Percentiles rank a stretch among this genome's conserved stretches.
These are phyloP conservation scores for Artemisia argyi DNA, from an alignment of 129 eudicot genomes.

Conservation along the genomic window DNA sequence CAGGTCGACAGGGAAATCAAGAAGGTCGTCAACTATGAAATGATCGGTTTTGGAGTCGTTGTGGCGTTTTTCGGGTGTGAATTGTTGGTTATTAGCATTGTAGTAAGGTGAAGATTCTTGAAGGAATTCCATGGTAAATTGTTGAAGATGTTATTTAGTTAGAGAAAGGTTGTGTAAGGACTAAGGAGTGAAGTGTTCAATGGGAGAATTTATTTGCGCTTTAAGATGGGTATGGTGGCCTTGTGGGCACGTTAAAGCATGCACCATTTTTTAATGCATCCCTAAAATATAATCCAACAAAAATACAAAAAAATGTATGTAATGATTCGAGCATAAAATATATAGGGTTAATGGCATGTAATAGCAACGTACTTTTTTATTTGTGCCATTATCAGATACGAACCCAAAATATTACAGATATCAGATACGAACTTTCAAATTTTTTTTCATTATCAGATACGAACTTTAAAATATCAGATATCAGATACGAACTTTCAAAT, in stretches of 20 bases:
- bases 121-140: neutral
- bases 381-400: too few relatives aligned
- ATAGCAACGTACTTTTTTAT: too few relatives aligned
- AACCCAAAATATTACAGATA: too few relatives aligned
- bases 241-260: conserved; percentile 41
- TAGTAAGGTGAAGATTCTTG: neutral
- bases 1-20: conserved; percentile 59
- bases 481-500: too few relatives aligned
- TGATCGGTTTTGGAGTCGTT: conserved; percentile 32
- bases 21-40: conserved; percentile 66
- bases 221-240: conserved; percentile 6
- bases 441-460: too few relatives aligned
- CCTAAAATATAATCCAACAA: neutral
- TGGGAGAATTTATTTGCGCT: conserved; percentile 23
- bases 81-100: conserved; percentile 24
- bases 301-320: neutral
- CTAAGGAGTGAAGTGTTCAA: neutral
- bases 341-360: too few relatives aligned
- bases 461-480: too few relatives aligned
- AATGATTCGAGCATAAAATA: neutral
- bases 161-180: neutral
- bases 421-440: too few relatives aligned
- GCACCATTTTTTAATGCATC: conserved; percentile 29
- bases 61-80: conserved; percentile 31
- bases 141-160: neutral